These are phyloP conservation scores for Claviceps paspali DNA, from an alignment of 2,329 filamentous ascomycete species.

Conservation along the genomic window DNA sequence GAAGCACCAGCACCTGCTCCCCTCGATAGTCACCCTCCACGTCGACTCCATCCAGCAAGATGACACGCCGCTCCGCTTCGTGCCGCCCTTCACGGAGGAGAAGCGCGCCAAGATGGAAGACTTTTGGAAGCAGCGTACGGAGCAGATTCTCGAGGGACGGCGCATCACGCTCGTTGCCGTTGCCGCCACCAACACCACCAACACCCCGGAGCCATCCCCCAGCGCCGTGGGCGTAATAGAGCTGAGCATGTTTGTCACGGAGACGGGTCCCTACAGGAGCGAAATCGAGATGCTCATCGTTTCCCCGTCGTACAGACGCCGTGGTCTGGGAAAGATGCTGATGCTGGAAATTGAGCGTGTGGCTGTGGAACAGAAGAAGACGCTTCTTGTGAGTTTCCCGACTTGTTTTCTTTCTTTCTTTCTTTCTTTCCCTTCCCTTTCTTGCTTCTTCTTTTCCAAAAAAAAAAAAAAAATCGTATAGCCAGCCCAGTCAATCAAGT, in stretches of 20 bases:
- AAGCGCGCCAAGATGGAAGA: constrained; percentile 3
- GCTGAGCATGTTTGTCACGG: constrained; percentile 4
- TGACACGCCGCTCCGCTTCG: constrained; percentile 6
- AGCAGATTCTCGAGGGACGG: constrained; percentile 1
- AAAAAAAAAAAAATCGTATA: too few species aligned
- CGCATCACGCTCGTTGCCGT: constrained; percentile 5
- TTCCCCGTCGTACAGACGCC: constrained; percentile 3
- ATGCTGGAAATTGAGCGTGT: constrained; percentile 3
- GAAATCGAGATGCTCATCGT: constrained; percentile 8
- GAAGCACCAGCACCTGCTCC: neutral
- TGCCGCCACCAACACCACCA: neutral
- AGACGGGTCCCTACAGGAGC: constrained; percentile 6
- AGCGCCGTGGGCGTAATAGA: constrained; percentile 5
- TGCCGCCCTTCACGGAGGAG: constrained; percentile 5
- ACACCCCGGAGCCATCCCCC: neutral
- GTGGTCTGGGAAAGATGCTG: constrained; percentile 2
- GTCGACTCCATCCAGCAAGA: constrained; percentile 4
- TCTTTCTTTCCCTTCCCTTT: neutral
- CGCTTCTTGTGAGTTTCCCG: constrained; percentile 5
- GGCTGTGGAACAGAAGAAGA: constrained; percentile 3
- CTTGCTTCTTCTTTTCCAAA: too few species aligned
- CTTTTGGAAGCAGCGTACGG: constrained; percentile 5
- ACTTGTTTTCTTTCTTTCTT: neutral
- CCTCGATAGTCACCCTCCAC: constrained; percentile 4
- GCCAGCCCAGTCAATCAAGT: neutral